Evolutionary conservation across 805 yeast species (phyloP), one percentile per base, ranked within the genome.

Genomic region (Danielozyma ontarioensis): DNA sequence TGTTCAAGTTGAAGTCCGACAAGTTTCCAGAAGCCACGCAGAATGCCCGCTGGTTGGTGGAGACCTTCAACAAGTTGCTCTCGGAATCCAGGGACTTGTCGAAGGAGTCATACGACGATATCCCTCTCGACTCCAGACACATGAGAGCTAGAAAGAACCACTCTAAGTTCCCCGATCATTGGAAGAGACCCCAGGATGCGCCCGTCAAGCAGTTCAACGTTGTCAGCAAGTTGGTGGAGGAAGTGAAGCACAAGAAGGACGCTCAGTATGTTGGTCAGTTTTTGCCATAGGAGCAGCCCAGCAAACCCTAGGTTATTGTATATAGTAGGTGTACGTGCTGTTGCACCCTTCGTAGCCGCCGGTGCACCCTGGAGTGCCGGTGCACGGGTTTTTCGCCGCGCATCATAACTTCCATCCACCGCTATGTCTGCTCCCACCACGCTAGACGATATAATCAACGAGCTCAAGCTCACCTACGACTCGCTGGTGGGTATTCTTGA

Each of bases 101-200:
- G n/a, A 83, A 82, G 35, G 73, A 73, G 38, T 41, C 46, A n/a
- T 84, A 85, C 46, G 68, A 70, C 27, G 95, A 85, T 49, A 64
- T 90, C 21, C 96, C 97, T 21, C 58, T 90, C 31, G 95, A 89
- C 56, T 76, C 69, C 17, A 78, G 95, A 56, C 87, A 81, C 51
- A 70, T 73, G 33, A 76, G 68, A 49, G 50, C 63, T 17, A 42
- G 43, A 13, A 59, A 61, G 46, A 54, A 53, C 40, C 60, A 64
- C 36, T 57, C 69, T 43, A 69, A 49, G 58, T 88, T 85, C 68
- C 97, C 97, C 12, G 77, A 77, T 42, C 76, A 68, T 31, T 90
- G 97, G 97, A 59, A 59, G 36, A 55, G 68, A 41, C 71, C 71
- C 64, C 72, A 84, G 49, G 82, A 81, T 50, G 83, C 87, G 0